These are phyloP conservation scores for Tuber calosporum DNA, from an alignment of 495 filamentous ascomycete species.

Conservation along the genomic window DNA sequence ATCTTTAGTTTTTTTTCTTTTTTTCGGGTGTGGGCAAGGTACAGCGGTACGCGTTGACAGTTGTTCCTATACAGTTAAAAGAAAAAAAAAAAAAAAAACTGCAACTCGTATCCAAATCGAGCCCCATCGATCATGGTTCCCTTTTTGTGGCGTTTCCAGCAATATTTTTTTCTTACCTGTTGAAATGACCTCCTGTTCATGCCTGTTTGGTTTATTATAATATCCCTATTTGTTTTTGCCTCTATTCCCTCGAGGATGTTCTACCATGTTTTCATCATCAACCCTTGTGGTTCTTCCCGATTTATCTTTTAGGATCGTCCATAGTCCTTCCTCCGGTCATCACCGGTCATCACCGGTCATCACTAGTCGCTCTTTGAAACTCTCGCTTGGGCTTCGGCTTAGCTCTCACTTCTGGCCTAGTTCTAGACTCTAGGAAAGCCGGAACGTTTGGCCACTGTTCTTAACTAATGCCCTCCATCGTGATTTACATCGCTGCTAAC, in stretches of 20 bases:
- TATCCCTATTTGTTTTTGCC: not conserved
- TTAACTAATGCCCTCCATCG: not conserved
- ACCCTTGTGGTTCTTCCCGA: not conserved
- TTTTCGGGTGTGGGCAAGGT: not conserved
- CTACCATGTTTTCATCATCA: not conserved
- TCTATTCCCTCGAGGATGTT: not conserved
- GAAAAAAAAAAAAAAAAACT: not conserved
- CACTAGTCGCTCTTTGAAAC: not conserved
- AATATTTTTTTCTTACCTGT: not conserved
- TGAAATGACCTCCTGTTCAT: constrained; percentile 1
- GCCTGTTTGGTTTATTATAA: not conserved
- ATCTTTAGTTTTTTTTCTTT: constrained; percentile 3
- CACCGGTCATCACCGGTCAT: not conserved
- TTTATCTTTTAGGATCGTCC: not conserved
- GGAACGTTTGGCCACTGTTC: not conserved
- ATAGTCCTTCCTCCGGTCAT: not conserved
- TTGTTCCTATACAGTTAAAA: not conserved
- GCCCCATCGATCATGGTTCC: not conserved
- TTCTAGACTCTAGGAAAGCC: not conserved
- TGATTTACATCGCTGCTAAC: not conserved
- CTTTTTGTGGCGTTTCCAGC: not conserved
- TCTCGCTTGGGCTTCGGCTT: not conserved
- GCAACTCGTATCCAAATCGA: constrained; percentile 5
- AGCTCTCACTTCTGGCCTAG: not conserved
- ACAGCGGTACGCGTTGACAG: not conserved